These are phyloP conservation scores for Ceratocystis smalleyi DNA, from an alignment of 2,329 filamentous ascomycete genomes.

Conservation along the genomic window DNA sequence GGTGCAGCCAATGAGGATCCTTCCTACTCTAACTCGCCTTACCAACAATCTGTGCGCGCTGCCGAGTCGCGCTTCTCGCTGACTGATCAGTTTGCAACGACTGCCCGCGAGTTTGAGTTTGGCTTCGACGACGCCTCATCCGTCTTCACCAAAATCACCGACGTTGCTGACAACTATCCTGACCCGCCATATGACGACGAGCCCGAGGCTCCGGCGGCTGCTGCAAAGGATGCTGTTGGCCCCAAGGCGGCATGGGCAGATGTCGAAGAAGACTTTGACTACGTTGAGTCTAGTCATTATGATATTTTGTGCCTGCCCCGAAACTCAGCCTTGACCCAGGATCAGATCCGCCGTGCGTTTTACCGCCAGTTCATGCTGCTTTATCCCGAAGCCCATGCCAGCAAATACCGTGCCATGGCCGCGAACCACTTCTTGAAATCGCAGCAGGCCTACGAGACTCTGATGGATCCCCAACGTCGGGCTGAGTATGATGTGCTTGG, in stretches of 20 bases:
- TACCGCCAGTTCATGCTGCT: constrained; percentile 31
- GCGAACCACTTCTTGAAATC: constrained; percentile 28
- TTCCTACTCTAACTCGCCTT: constrained; percentile 14
- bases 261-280: constrained; percentile 15
- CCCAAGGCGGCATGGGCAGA: constrained; percentile 12
- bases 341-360: constrained; percentile 31
- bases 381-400: constrained; percentile 30
- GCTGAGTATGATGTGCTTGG: constrained; percentile 28
- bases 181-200: constrained; percentile 16
- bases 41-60: constrained; percentile 21
- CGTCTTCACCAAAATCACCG: constrained; percentile 25
- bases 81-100: constrained; percentile 34
- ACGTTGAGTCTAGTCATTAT: constrained; percentile 26
- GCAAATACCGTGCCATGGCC: constrained; percentile 26
- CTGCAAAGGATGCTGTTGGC: constrained; percentile 15
- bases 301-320: constrained; percentile 31
- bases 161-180: constrained; percentile 15
- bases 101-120: constrained; percentile 32
- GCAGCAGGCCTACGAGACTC: constrained; percentile 32
- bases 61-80: constrained; percentile 32
- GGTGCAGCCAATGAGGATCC: constrained; percentile 6
- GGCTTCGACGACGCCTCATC: constrained; percentile 34
- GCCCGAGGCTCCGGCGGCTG: constrained; percentile 12
- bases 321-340: constrained; percentile 21
- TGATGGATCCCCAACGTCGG: constrained; percentile 30